phyloP scores from a whole-genome alignment of 352 stramenopile genomes.

The Pythium graminicola region DNA sequence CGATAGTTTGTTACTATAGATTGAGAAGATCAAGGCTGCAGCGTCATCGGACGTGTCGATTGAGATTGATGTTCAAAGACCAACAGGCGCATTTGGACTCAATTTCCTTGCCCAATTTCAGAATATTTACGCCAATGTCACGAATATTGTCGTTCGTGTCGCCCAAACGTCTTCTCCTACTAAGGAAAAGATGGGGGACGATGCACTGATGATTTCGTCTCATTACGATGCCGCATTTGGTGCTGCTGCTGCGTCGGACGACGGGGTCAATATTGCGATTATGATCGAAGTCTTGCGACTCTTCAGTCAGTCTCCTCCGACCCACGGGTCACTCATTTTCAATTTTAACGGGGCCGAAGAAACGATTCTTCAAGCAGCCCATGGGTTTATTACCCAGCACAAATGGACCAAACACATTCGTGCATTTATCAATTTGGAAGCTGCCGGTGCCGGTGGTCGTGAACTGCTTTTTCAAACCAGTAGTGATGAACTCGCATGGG shows the following conservation, averaged over 20 bases:
- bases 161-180: slow-evolving; percentile 21
- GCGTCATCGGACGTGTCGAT: slow-evolving; percentile 33
- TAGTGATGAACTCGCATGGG: slow-evolving; percentile 64
- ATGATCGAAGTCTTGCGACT: slow-evolving; percentile 66
- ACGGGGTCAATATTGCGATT: slow-evolving; percentile 76
- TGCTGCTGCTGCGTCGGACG: slow-evolving; percentile 57
- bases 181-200: slow-evolving; percentile 26
- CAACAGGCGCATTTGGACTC: slow-evolving; percentile 65
- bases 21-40: slow-evolving; percentile 39
- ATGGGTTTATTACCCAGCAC: slow-evolving; percentile 79
- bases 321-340: slow-evolving; percentile 55
- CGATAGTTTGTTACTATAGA: slow-evolving; percentile 27
- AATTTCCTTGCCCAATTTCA: slow-evolving; percentile 77
- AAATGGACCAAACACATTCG: slow-evolving; percentile 59
- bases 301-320: slow-evolving; percentile 35
- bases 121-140: slow-evolving; percentile 83
- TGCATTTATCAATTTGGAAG: slow-evolving; percentile 78
- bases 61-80: slow-evolving; percentile 58
- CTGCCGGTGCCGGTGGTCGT: slow-evolving; percentile 53
- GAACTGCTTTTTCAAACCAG: slow-evolving; percentile 77
- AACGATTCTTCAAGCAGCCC: slow-evolving; percentile 70
- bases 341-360: slow-evolving; percentile 81
- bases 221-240: slow-evolving; percentile 78
- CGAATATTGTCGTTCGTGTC: slow-evolving; percentile 70
- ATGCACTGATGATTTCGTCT: slow-evolving; percentile 67